Conservation (phyloP, 495 filamentous ascomycete species). For the Corynascus novoguineensis region DNA sequence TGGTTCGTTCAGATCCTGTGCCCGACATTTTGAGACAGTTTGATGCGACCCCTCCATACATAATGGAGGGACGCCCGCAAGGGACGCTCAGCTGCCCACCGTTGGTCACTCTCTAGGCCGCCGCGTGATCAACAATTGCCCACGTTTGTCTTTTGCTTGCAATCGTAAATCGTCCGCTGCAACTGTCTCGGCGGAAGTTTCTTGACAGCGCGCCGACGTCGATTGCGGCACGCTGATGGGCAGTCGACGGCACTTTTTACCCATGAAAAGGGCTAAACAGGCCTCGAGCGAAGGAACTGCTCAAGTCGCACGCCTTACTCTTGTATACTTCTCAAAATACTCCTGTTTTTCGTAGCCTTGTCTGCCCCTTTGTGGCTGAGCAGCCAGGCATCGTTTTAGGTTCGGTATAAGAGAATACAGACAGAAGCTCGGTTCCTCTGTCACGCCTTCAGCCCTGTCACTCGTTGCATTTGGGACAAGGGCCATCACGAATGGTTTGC, state of each 20-base stretch:
- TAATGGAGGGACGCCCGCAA: constrained; percentile 8
- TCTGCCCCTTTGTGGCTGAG: constrained; percentile 6
- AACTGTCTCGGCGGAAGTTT: constrained; percentile 10
- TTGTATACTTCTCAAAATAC: neutral
- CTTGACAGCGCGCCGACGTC: constrained; percentile 8
- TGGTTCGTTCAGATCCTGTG: neutral
- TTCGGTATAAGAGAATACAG: constrained; percentile 3
- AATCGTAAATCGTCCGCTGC: constrained; percentile 8
- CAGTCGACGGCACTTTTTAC: constrained; percentile 5
- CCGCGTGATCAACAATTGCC: constrained; percentile 22
- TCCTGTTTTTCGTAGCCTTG: constrained; percentile 3
- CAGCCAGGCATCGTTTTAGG: neutral
- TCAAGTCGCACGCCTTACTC: constrained; percentile 20
- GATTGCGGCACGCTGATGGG: constrained; percentile 24
- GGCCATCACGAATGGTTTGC: neutral
- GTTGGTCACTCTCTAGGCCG: constrained; percentile 19
- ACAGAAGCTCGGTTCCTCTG: neutral
- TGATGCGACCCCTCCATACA: neutral
- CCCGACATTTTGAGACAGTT: constrained; percentile 9
- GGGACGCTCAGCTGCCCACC: constrained; percentile 29
- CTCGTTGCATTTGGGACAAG: neutral
- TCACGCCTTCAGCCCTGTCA: neutral
- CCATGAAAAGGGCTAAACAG: neutral
- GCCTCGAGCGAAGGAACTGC: neutral
- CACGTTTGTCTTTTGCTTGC: neutral